These are phyloP conservation scores for Chaetomium sp. DNA, from an alignment of 2,329 filamentous ascomycete genomes.

Conservation along the genomic window DNA sequence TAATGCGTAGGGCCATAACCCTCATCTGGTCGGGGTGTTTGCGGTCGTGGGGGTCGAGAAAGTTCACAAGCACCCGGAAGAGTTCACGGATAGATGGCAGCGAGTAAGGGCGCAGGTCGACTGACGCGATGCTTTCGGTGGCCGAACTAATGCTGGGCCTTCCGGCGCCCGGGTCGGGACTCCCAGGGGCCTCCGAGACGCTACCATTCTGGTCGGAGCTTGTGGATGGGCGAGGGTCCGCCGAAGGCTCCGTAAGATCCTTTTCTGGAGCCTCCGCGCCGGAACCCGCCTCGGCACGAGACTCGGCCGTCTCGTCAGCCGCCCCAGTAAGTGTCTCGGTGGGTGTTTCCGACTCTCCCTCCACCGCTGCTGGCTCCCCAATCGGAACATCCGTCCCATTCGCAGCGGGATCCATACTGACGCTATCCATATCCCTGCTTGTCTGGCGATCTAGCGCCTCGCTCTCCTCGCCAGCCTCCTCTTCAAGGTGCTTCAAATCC, in stretches of 20 bases:
- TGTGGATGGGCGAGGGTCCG: slow-evolving; percentile 32
- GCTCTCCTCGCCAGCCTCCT: slow-evolving; percentile 62
- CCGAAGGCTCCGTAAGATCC: slow-evolving; percentile 1
- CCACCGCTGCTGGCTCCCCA: not conserved
- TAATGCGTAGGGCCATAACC: slow-evolving; percentile 94
- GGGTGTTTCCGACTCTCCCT: too few relatives aligned
- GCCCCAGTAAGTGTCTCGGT: not conserved
- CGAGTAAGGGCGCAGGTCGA: slow-evolving; percentile 79
- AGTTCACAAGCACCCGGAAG: slow-evolving; percentile 86
- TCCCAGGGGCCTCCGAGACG: slow-evolving; percentile 23
- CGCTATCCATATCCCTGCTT: slow-evolving; percentile 62
- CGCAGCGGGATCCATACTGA: slow-evolving; percentile 78
- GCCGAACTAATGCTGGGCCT: slow-evolving; percentile 25
- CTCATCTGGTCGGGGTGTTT: slow-evolving; percentile 92
- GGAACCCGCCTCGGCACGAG: not conserved
- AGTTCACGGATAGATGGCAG: slow-evolving; percentile 90
- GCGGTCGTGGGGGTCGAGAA: slow-evolving; percentile 86
- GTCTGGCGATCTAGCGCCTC: slow-evolving; percentile 60
- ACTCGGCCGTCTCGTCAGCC: not conserved
- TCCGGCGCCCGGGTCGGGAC: slow-evolving; percentile 12
- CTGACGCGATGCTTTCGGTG: slow-evolving; percentile 34
- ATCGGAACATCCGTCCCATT: slow-evolving; percentile 43
- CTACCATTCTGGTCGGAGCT: slow-evolving; percentile 35
- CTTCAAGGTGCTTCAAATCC: slow-evolving; percentile 78
- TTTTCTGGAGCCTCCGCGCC: not conserved